Evolutionary conservation across 2,329 filamentous ascomycete genomes (phyloP).

Genomic region (Knufia fluminis): DNA sequence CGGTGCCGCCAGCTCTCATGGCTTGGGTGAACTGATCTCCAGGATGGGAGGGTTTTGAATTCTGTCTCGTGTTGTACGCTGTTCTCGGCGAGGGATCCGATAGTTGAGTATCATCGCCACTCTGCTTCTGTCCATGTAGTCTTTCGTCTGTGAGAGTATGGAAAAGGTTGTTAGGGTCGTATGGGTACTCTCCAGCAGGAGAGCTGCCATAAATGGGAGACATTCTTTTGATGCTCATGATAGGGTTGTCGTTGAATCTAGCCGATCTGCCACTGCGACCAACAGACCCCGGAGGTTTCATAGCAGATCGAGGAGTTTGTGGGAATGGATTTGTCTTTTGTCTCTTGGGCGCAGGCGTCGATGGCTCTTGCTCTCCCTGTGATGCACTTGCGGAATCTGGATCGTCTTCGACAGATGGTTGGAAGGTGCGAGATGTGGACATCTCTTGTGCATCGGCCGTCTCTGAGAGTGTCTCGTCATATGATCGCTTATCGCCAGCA

Average conservation of each 20-base stretch:
- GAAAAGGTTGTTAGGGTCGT: neutral
- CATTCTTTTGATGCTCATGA: slow-evolving; percentile 4
- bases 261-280: slow-evolving; percentile 6
- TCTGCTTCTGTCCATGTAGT: neutral
- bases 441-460: neutral
- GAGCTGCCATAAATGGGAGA: neutral
- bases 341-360: slow-evolving; percentile 4
- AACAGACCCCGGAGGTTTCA: slow-evolving; percentile 8
- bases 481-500: neutral
- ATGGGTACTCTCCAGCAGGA: slow-evolving; percentile 6
- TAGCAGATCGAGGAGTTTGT: slow-evolving; percentile 8
- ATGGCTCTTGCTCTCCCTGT: neutral
- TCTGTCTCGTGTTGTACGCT: neutral
- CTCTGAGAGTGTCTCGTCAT: neutral
- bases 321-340: neutral
- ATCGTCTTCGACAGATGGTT: slow-evolving; percentile 5
- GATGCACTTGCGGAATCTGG: neutral
- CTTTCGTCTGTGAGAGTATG: neutral
- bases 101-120: neutral
- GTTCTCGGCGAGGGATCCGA: slow-evolving; percentile 2
- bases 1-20: neutral
- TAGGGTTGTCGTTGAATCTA: slow-evolving; percentile 8
- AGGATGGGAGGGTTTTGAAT: neutral
- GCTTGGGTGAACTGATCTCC: slow-evolving; percentile 3
- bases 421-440: neutral